phyloP scores from a whole-genome alignment of 805 yeast genomes.

The Zygoascus biomembranicola region DNA sequence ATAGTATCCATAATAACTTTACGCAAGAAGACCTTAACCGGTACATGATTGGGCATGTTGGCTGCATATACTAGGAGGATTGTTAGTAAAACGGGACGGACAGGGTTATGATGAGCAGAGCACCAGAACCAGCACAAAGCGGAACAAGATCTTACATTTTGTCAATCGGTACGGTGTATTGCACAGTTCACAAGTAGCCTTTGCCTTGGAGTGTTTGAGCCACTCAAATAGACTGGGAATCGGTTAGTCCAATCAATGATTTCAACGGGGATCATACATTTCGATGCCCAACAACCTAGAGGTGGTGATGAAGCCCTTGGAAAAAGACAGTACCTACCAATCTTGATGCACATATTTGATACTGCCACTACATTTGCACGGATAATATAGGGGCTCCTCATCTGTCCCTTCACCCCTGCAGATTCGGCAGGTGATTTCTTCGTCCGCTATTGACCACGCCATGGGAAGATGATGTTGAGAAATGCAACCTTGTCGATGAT shows the following conservation, averaged over 20 bases:
- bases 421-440: constrained; percentile 68
- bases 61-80: constrained; percentile 40
- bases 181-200: constrained; percentile 79
- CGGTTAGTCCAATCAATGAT: neutral
- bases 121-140: neutral
- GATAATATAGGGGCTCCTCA: constrained; percentile 75
- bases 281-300: too few species aligned
- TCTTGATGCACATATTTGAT: constrained; percentile 90
- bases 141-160: constrained; percentile 28
- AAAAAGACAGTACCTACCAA: constrained; percentile 37
- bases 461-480: neutral
- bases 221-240: constrained; percentile 54
- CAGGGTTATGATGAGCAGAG: neutral
- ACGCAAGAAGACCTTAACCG: constrained; percentile 40
- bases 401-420: constrained; percentile 86
- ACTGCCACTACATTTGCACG: constrained; percentile 91
- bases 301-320: neutral
- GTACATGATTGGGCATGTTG: constrained; percentile 57
- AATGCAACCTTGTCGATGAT: neutral
- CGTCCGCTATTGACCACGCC: neutral
- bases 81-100: neutral
- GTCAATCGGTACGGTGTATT: constrained; percentile 62
- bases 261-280: too few species aligned
- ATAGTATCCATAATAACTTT: constrained; percentile 27
- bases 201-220: constrained; percentile 62